Percentiles rank a stretch among this genome's conserved stretches.
Conservation (phyloP, 495 filamentous ascomycete species). For the Clohesyomyces aquaticus region DNA sequence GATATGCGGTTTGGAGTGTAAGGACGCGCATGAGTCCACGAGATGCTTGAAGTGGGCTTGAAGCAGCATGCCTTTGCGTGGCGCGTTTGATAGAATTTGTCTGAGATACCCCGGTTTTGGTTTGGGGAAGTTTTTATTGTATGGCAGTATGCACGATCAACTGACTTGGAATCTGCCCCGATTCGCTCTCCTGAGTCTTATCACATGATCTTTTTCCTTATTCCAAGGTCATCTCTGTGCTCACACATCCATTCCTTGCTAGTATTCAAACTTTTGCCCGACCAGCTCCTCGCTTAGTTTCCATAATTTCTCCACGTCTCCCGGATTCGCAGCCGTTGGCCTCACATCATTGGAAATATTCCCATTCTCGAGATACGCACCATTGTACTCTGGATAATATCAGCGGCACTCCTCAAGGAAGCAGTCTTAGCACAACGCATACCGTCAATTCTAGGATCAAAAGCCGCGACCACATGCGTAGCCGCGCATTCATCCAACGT, state of each 20-base stretch:
- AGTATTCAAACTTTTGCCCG: conserved; percentile 27
- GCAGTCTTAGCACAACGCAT: neutral
- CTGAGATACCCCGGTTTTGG: too few relatives aligned
- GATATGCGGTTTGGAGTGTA: conserved; percentile 81
- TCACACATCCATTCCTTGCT: too few relatives aligned
- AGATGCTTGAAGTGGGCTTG: conserved; percentile 60
- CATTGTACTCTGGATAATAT: conserved; percentile 11
- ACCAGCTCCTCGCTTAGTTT: conserved; percentile 32
- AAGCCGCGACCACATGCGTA: conserved; percentile 35
- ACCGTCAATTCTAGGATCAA: conserved; percentile 32
- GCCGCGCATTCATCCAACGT: conserved; percentile 29
- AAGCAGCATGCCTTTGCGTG: neutral
- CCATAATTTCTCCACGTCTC: conserved; percentile 30
- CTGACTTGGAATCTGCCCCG: too few relatives aligned
- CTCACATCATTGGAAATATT: conserved; percentile 7
- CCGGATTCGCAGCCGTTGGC: conserved; percentile 16
- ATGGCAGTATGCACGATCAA: too few relatives aligned
- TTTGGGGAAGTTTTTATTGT: too few relatives aligned
- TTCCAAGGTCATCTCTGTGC: too few relatives aligned
- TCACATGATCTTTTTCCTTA: too few relatives aligned
- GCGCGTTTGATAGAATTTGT: too few relatives aligned
- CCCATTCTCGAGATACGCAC: conserved; percentile 25
- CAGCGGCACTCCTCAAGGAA: neutral
- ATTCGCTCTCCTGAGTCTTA: too few relatives aligned
- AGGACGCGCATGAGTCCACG: conserved; percentile 76